Conservation (phyloP, 2,329 filamentous ascomycete genomes). For the Calonectria crousiana region DNA sequence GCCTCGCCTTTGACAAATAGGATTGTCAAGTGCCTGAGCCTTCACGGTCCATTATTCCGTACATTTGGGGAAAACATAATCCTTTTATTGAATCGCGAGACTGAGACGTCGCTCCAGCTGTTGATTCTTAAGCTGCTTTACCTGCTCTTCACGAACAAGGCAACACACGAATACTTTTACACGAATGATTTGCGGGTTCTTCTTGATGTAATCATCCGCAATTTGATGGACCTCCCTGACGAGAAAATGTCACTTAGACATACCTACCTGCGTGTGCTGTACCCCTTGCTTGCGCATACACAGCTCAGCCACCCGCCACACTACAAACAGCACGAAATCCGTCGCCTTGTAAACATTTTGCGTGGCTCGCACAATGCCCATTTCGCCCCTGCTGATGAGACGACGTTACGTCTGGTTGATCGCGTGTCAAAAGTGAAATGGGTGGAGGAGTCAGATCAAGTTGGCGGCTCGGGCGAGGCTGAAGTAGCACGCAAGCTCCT, state of each 20-base stretch:
- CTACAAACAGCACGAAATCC: conserved; percentile 91
- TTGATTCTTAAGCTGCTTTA: conserved; percentile 97
- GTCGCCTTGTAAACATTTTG: conserved; percentile 80
- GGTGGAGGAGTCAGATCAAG: conserved; percentile 59
- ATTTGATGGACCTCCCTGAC: conserved; percentile 93
- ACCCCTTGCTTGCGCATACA: conserved; percentile 90
- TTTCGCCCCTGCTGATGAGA: conserved; percentile 85
- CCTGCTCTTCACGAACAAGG: conserved; percentile 90
- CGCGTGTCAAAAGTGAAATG: conserved; percentile 81
- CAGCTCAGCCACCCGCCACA: conserved; percentile 88
- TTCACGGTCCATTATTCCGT: conserved; percentile 84
- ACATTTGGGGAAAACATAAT: conserved; percentile 99
- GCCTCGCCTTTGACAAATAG: conserved; percentile 82
- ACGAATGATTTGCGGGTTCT: conserved; percentile 96
- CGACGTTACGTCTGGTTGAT: conserved; percentile 80
- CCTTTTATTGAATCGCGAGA: conserved; percentile 92
- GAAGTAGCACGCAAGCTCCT: conserved; percentile 71
- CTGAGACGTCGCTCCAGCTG: conserved; percentile 92
- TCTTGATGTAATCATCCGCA: conserved; percentile 95
- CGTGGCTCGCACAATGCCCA: conserved; percentile 74
- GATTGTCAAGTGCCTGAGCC: conserved; percentile 90
- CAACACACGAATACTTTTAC: conserved; percentile 98
- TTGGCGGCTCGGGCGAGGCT: conserved; percentile 51
- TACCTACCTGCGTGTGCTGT: conserved; percentile 93
- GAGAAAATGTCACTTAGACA: conserved; percentile 84